Base-by-base conservation (phyloP, 768 basidiomycete genomes). In the Butyriboletus loyo region DNA sequence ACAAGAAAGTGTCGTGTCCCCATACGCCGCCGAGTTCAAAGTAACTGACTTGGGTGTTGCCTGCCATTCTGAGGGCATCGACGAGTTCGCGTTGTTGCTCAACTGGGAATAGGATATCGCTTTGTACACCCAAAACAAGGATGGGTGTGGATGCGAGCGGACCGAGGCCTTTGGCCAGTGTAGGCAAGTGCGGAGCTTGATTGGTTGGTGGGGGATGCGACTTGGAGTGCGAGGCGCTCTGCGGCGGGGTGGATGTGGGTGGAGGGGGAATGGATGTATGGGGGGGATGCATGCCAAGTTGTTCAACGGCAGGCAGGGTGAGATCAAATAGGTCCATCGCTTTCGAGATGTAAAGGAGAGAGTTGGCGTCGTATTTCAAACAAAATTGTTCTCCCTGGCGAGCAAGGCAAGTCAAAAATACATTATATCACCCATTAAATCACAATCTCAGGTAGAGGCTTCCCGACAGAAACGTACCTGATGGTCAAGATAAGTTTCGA, bases 281-380 rank as follows among this genome's bases (percentile, higher is more conserved):
- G 5, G 60, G 65, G 22, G 68, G 63, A 11, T 66, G 66, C 37
- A 98, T 75, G 30, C 81, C 77, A 28, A 98, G 80, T 24, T 81
- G 81, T 43, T 79, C 68, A 17, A 99, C 79, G 15, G 92, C 80
- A 15, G 89, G 80, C 1, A 76, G 73, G 5, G 92, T 93, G 83
- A 99, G 86, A 73, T 98, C 96, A 72, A 99, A 99, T 0, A 98
- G 79, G 69, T 98, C 97, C 97, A 99, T 99, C 30, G 97, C 97
- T 72, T 98, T 99, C 6, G 92, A 96, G 55, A 99, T 84, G 76
- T 98, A 99, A 59, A 98, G 93, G 70, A 98, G 86, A 2, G 95
- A 98, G 74, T 98, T 99, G 53, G 97, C 96, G 67, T 99, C 97
- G 69, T 98, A 99, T 67, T 97, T 98, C 52, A 99, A 77, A 69